A percentile compares a stretch with the other conserved stretches of the same genome.
Conservation (phyloP, 1,284 basidiomycete genomes). For the Pyrrhoderma noxium region DNA sequence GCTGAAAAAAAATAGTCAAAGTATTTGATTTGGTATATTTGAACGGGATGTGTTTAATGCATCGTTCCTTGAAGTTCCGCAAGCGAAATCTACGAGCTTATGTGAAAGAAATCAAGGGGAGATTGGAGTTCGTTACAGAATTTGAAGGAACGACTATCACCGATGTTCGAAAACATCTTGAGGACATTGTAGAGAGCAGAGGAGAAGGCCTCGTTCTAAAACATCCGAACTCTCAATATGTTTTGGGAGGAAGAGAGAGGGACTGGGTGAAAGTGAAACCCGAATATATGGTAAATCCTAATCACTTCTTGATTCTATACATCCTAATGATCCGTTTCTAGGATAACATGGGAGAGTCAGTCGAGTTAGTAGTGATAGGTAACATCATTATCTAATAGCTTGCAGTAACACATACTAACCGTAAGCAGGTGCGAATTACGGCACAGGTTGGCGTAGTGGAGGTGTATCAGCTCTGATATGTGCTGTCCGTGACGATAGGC, state of each 20-base stretch:
- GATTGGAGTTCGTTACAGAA: constrained; percentile 72
- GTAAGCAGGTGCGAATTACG: constrained; percentile 61
- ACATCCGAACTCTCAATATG: constrained; percentile 71
- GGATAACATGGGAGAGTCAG: constrained; percentile 85
- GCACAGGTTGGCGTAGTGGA: constrained; percentile 63
- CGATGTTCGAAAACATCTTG: constrained; percentile 74
- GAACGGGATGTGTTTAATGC: constrained; percentile 65
- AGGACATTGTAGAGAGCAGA: constrained; percentile 71
- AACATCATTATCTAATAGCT: constrained; percentile 6
- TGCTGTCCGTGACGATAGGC: constrained; percentile 66
- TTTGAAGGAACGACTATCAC: constrained; percentile 68
- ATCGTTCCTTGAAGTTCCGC: constrained; percentile 55
- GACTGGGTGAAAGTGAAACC: constrained; percentile 96
- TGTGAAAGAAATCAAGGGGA: constrained; percentile 60
- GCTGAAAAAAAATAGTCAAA: constrained; percentile 56
- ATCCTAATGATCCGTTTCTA: constrained; percentile 26
- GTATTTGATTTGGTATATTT: constrained; percentile 89
- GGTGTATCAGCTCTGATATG: constrained; percentile 77
- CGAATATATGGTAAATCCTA: constrained; percentile 73
- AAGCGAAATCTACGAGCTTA: constrained; percentile 63
- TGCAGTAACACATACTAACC: constrained; percentile 2
- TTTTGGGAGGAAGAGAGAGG: constrained; percentile 75
- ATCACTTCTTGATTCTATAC: neutral
- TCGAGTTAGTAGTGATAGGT: constrained; percentile 86
- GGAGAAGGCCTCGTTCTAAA: constrained; percentile 93